Percentiles rank a stretch among this genome's conserved stretches.
Conservation (phyloP, 2,329 filamentous ascomycete species). For the Calonectria pteridis region DNA sequence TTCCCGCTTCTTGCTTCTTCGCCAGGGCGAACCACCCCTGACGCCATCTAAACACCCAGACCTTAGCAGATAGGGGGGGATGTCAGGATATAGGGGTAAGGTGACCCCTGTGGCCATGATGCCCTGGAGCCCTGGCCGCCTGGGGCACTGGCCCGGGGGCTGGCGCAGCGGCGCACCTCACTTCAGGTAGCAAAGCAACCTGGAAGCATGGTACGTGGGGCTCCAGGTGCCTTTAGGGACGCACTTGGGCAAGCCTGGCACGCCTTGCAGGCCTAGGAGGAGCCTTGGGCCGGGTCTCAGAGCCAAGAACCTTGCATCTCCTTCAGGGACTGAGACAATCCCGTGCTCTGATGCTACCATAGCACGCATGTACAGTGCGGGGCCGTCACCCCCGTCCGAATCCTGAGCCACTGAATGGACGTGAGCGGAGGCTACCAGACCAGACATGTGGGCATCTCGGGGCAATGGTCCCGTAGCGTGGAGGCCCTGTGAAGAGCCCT, state of each 20-base stretch:
- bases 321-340: conserved; percentile 21
- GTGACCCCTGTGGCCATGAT: conserved; percentile 14
- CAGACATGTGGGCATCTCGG: neutral
- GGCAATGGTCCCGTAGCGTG: conserved; percentile 10
- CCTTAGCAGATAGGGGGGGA: conserved; percentile 39
- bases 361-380: conserved; percentile 18
- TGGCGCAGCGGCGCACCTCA: conserved; percentile 18
- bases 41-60: conserved; percentile 33
- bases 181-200: conserved; percentile 21
- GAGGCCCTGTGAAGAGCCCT: conserved; percentile 11
- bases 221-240: conserved; percentile 13
- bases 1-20: conserved; percentile 8
- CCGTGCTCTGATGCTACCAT: conserved; percentile 4
- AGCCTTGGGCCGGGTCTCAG: conserved; percentile 8
- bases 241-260: conserved; percentile 11
- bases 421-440: neutral
- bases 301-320: conserved; percentile 17
- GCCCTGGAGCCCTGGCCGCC: conserved; percentile 13
- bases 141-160: conserved; percentile 14
- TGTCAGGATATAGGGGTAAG: conserved; percentile 26
- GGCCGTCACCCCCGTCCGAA: conserved; percentile 7
- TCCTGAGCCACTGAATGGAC: neutral
- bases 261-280: neutral
- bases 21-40: conserved; percentile 34
- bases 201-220: conserved; percentile 20